Evolutionary conservation across 257 asterid species (phyloP).

Genomic region (Buddleja alternifolia): DNA sequence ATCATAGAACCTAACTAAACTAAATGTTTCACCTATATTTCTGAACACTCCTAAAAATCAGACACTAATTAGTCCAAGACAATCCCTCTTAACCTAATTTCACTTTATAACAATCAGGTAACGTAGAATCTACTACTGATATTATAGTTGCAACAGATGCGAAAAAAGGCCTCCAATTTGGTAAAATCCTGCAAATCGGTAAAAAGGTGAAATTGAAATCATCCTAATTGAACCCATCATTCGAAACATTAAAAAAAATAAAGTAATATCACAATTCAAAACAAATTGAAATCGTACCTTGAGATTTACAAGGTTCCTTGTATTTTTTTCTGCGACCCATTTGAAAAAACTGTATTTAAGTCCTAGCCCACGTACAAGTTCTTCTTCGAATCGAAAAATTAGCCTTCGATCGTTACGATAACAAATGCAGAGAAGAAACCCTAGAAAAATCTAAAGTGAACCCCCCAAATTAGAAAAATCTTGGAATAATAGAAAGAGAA

Average conservation of each 20-base stretch:
- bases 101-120: constrained; percentile 14
- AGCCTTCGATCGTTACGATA: constrained; percentile 19
- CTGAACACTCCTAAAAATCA: not conserved
- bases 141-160: constrained; percentile 23
- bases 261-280: constrained; percentile 3
- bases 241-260: not conserved
- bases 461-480: constrained; percentile 29
- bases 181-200: constrained; percentile 40
- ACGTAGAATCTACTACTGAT: constrained; percentile 22
- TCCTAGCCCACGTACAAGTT: constrained; percentile 6
- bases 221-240: not conserved
- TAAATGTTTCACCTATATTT: not conserved
- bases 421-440: constrained; percentile 16
- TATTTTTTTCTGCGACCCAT: constrained; percentile 42
- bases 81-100: constrained; percentile 5
- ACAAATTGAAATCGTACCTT: constrained; percentile 28
- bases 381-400: constrained; percentile 7
- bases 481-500: not conserved
- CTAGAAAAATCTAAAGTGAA: constrained; percentile 19
- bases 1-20: constrained; percentile 14
- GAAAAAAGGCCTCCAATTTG: constrained; percentile 24
- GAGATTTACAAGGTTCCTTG: constrained; percentile 31
- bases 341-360: constrained; percentile 22
- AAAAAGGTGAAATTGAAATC: constrained; percentile 21
- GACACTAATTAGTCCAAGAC: not conserved